A percentile compares a stretch with the other conserved stretches of the same genome.
Evolutionary conservation across 2,329 filamentous ascomycete species (phyloP).

Genomic region (Juglanconis oblonga): DNA sequence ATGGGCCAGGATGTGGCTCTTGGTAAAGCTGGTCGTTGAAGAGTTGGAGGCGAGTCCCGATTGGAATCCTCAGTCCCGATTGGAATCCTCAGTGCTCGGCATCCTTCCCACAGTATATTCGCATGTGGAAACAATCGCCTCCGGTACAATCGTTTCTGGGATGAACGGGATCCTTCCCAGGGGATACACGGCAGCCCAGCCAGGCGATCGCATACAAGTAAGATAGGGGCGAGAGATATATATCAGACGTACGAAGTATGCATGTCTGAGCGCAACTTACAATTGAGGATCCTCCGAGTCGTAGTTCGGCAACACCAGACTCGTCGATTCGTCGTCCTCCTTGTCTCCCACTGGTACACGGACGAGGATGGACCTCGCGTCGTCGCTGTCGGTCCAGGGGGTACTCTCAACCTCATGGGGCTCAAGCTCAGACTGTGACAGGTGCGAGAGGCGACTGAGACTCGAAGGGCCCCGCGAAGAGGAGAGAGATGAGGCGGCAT

Average conservation of each 20-base stretch:
- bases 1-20: not conserved
- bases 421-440: conserved; percentile 29
- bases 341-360: conserved; percentile 16
- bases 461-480: conserved; percentile 4
- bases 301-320: conserved; percentile 39
- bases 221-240: conserved; percentile 2
- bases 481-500: conserved; percentile 19
- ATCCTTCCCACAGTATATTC: no score
- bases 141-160: no score
- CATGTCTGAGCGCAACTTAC: conserved; percentile 35
- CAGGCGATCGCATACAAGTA: no score
- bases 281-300: conserved; percentile 43
- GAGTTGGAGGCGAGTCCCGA: no score
- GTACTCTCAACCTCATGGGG: conserved; percentile 33
- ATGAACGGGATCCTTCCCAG: no score
- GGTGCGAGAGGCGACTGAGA: conserved; percentile 12
- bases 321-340: conserved; percentile 23
- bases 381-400: conserved; percentile 37
- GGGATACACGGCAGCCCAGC: no score
- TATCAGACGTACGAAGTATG: conserved; percentile 17
- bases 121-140: no score
- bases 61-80: no score
- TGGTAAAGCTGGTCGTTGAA: not conserved
- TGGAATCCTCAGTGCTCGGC: no score
- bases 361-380: conserved; percentile 26